phyloP scores from a whole-genome alignment of 192 early-diverging fungal species.

The Pilobolus umbonatus region DNA sequence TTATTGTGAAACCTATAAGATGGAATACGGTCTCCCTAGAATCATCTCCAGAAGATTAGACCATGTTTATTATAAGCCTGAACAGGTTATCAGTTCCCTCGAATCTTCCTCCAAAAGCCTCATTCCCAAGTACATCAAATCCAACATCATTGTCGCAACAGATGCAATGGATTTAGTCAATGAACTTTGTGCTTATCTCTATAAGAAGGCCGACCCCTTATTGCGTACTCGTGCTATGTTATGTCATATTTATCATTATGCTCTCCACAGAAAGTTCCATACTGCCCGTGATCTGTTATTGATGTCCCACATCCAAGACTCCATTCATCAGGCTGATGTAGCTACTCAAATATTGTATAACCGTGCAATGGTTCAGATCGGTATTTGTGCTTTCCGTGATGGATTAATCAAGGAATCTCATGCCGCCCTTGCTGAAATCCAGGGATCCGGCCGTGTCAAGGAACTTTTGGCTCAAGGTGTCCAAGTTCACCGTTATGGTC shows the following conservation, averaged over 20 bases:
- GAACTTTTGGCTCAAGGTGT: constrained; percentile 90
- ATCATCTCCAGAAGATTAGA: constrained; percentile 85
- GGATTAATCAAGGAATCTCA: constrained; percentile 90
- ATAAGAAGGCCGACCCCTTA: constrained; percentile 77
- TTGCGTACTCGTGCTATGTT: constrained; percentile 92
- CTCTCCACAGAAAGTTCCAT: constrained; percentile 93
- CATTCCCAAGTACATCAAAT: constrained; percentile 41
- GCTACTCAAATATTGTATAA: constrained; percentile 94
- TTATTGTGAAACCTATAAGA: constrained; percentile 73
- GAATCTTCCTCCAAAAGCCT: constrained; percentile 48
- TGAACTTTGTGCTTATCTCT: constrained; percentile 82
- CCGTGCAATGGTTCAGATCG: constrained; percentile 93
- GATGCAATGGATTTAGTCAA: constrained; percentile 67
- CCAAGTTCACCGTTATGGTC: constrained; percentile 62
- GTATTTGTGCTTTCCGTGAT: constrained; percentile 92
- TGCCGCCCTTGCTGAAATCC: constrained; percentile 84
- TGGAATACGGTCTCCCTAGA: constrained; percentile 61
- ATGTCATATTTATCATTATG: constrained; percentile 96
- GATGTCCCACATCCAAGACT: constrained; percentile 98
- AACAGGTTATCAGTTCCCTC: constrained; percentile 74
- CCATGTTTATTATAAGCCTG: constrained; percentile 98
- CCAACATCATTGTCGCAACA: constrained; percentile 42
- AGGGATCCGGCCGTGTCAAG: constrained; percentile 76
- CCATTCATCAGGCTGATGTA: constrained; percentile 81
- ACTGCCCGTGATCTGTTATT: constrained; percentile 91